Evolutionary conservation across 306 rosid species (phyloP).

Genomic region (Dryas drummondii): DNA sequence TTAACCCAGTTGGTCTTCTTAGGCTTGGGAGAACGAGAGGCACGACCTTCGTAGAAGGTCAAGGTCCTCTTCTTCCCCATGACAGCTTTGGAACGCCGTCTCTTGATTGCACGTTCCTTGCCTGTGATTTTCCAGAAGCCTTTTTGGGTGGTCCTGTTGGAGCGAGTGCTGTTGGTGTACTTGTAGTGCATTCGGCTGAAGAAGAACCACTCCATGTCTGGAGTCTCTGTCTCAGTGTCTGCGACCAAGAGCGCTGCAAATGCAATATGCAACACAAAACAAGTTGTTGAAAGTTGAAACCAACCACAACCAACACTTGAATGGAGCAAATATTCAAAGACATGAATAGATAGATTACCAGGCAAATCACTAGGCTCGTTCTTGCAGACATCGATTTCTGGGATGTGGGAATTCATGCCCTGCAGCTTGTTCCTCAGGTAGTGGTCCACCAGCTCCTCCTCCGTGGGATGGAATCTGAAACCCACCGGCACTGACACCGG

Average conservation of each 20-base stretch:
- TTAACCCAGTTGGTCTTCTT: constrained; percentile 48
- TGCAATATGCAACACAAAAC: not conserved
- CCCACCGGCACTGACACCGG: constrained; percentile 32
- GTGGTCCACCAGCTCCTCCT: constrained; percentile 50
- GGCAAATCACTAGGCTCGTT: constrained; percentile 57
- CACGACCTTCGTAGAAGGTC: constrained; percentile 41
- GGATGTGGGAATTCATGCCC: constrained; percentile 24
- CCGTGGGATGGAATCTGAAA: constrained; percentile 65
- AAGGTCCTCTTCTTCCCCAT: constrained; percentile 60
- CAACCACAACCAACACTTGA: too few species aligned
- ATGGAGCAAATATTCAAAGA: not conserved
- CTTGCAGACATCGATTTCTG: constrained; percentile 44
- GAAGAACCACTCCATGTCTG: constrained; percentile 53
- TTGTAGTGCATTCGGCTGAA: constrained; percentile 35
- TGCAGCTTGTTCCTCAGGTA: constrained; percentile 43
- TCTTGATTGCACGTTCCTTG: constrained; percentile 32
- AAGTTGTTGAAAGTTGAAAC: not conserved
- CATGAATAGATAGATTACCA: constrained; percentile 23
- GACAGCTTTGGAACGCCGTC: constrained; percentile 13
- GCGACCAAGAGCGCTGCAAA: constrained; percentile 24
- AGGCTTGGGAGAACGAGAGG: not conserved
- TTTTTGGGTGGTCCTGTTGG: constrained; percentile 34
- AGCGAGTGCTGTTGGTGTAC: constrained; percentile 31
- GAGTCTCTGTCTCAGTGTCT: constrained; percentile 1
- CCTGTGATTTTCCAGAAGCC: constrained; percentile 71